These are phyloP conservation scores for Phytophthora citricola DNA, from an alignment of 352 stramenopile genomes.

Conservation along the genomic window DNA sequence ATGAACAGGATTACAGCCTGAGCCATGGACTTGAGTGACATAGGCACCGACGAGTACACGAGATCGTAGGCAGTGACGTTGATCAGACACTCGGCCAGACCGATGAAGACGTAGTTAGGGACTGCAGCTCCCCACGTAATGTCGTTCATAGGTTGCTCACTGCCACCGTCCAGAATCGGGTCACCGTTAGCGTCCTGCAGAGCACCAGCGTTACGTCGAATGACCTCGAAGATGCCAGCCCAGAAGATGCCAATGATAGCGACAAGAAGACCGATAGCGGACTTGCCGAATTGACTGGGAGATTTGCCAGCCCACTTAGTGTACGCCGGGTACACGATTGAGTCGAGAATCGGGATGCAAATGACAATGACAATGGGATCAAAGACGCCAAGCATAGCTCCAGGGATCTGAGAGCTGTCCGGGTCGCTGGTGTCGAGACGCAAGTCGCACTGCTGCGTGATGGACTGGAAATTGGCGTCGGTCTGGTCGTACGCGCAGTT, in stretches of 20 bases:
- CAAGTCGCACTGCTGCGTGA: slow-evolving; percentile 74
- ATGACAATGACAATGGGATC: slow-evolving; percentile 55
- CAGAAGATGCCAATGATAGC: slow-evolving; percentile 47
- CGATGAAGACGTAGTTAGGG: slow-evolving; percentile 68
- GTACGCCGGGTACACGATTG: slow-evolving; percentile 47
- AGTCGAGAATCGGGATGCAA: slow-evolving; percentile 48
- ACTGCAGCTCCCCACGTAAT: slow-evolving; percentile 59
- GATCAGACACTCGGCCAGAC: slow-evolving; percentile 62
- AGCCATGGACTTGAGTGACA: slow-evolving; percentile 57
- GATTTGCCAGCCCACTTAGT: slow-evolving; percentile 34
- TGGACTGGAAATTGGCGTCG: slow-evolving; percentile 37
- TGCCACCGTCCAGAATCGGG: slow-evolving; percentile 50
- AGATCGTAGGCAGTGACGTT: slow-evolving; percentile 71
- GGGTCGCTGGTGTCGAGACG: slow-evolving; percentile 46
- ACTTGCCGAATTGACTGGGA: slow-evolving; percentile 48
- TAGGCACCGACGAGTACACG: slow-evolving; percentile 64
- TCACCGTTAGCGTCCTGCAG: slow-evolving; percentile 39
- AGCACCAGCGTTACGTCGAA: slow-evolving; percentile 55
- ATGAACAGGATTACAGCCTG: slow-evolving; percentile 56
- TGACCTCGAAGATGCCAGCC: slow-evolving; percentile 56
- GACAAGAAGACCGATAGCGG: slow-evolving; percentile 26
- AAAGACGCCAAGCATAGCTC: slow-evolving; percentile 59
- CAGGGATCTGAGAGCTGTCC: slow-evolving; percentile 58
- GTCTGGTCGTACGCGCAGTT: slow-evolving; percentile 64
- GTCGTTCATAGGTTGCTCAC: slow-evolving; percentile 61